A percentile compares a stretch with the other conserved stretches of the same genome.
Evolutionary conservation across 192 early-diverging fungal genomes (phyloP).

Genomic region (Tieghemiomyces parasiticus): DNA sequence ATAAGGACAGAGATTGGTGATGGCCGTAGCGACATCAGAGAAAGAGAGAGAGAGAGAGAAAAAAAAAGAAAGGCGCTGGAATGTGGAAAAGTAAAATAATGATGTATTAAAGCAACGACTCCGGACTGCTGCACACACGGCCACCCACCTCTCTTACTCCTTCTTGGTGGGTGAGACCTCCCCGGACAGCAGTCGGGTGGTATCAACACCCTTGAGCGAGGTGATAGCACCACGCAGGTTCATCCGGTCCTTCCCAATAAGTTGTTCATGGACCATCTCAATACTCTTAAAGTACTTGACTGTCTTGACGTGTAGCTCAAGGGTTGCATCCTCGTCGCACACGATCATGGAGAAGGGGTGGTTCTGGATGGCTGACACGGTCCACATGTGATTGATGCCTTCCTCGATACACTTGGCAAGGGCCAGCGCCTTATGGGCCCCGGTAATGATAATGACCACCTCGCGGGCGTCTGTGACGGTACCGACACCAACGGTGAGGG

Average conservation of each 20-base stretch:
- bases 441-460: slow-evolving; percentile 72
- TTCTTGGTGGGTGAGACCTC: background rate
- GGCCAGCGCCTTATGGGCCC: slow-evolving; percentile 70
- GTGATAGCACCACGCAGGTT: slow-evolving; percentile 44
- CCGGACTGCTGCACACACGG: no score
- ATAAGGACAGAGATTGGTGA: no score
- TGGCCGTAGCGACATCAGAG: no score
- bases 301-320: slow-evolving; percentile 81
- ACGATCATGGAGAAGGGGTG: slow-evolving; percentile 68
- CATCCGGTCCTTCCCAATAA: slow-evolving; percentile 57
- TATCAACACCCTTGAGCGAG: slow-evolving; percentile 3
- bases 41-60: no score
- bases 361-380: slow-evolving; percentile 69
- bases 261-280: slow-evolving; percentile 62
- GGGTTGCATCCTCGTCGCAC: slow-evolving; percentile 76
- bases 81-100: no score
- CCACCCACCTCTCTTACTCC: no score
- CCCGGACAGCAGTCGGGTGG: background rate
- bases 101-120: no score
- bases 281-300: slow-evolving; percentile 81
- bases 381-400: slow-evolving; percentile 84
- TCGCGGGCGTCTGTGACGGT: slow-evolving; percentile 82
- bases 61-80: no score
- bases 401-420: slow-evolving; percentile 72
- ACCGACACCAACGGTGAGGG: slow-evolving; percentile 76